Percentiles rank a stretch among this genome's conserved stretches.
phyloP scores from a whole-genome alignment of 2,329 filamentous ascomycete genomes.

The Colletotrichum cordylinicola region DNA sequence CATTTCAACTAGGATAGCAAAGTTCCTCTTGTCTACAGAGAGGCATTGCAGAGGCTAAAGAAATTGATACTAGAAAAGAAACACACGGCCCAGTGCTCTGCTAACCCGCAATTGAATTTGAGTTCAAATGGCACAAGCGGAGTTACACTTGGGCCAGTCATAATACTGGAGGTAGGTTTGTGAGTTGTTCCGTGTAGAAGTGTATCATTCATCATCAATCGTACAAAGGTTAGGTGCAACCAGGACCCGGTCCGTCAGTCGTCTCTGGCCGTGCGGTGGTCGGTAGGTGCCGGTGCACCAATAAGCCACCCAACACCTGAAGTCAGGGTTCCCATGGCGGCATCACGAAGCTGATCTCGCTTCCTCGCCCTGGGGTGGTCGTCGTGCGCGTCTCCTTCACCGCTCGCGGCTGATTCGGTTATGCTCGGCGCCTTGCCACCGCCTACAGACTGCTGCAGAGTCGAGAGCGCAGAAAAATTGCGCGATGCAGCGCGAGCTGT shows the following conservation, averaged over 20 bases:
- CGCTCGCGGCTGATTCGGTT: constrained; percentile 1
- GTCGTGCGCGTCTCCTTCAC: constrained; percentile 22
- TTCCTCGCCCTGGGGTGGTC: constrained; percentile 61
- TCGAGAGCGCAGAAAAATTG: constrained; percentile 62
- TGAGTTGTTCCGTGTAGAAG: neutral
- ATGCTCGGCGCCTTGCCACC: constrained; percentile 26
- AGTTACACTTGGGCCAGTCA: neutral
- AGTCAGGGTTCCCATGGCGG: constrained; percentile 70
- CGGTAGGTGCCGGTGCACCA: constrained; percentile 57
- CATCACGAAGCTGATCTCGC: constrained; percentile 73
- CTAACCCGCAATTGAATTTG: neutral
- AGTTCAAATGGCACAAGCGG: neutral
- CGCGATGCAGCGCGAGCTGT: constrained; percentile 64
- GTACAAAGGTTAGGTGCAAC: neutral
- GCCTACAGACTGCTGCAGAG: constrained; percentile 47
- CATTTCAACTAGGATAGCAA: neutral
- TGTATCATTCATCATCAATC: neutral
- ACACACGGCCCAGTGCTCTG: neutral
- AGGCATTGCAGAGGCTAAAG: neutral
- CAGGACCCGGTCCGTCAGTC: constrained; percentile 18
- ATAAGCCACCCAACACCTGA: constrained; percentile 73
- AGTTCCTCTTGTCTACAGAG: neutral
- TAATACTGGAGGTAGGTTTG: neutral
- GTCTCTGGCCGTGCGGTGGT: constrained; percentile 30
- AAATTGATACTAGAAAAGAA: neutral